Evolutionary conservation across 345 rosid species (phyloP).

Genomic region (Aethionema arabicum): DNA sequence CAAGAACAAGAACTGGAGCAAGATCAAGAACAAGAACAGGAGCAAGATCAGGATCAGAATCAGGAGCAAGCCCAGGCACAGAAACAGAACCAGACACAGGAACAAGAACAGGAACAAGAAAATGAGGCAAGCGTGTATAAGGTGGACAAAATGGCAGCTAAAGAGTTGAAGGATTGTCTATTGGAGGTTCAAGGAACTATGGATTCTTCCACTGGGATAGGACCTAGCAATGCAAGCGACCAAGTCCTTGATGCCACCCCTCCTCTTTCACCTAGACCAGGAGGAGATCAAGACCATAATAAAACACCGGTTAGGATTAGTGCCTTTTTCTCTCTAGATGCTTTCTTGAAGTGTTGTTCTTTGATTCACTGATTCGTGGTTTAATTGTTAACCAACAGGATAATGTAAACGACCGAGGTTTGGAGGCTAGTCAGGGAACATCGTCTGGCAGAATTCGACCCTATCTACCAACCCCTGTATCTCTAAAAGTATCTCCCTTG

Average conservation of each 20-base stretch:
- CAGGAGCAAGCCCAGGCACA: conserved; percentile 3
- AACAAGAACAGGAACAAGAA: conserved; percentile 20
- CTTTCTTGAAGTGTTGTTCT: not conserved
- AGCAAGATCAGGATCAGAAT: not conserved
- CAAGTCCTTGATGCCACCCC: conserved; percentile 22
- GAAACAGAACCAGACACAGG: too few relatives aligned
- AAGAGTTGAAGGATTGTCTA: conserved; percentile 23
- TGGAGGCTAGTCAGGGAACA: conserved; percentile 3
- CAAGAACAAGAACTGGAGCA: too few relatives aligned
- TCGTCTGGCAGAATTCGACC: conserved; percentile 25
- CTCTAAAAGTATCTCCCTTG: conserved; percentile 24
- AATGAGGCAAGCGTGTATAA: conserved; percentile 24
- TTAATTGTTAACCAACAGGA: not conserved
- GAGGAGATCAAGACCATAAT: not conserved
- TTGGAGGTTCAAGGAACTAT: conserved; percentile 18
- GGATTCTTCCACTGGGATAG: conserved; percentile 15
- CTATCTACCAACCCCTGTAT: conserved; percentile 22
- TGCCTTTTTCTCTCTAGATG: not conserved
- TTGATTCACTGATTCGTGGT: not conserved
- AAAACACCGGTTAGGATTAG: not conserved
- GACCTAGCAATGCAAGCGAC: conserved; percentile 13
- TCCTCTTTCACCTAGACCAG: not conserved
- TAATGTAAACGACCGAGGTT: not conserved
- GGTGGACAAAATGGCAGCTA: conserved; percentile 21
- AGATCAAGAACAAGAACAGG: too few relatives aligned